Evolutionary conservation across 805 yeast genomes (phyloP), one percentile per base, ranked within the genome.

Genomic region (Teunomyces cretensis): DNA sequence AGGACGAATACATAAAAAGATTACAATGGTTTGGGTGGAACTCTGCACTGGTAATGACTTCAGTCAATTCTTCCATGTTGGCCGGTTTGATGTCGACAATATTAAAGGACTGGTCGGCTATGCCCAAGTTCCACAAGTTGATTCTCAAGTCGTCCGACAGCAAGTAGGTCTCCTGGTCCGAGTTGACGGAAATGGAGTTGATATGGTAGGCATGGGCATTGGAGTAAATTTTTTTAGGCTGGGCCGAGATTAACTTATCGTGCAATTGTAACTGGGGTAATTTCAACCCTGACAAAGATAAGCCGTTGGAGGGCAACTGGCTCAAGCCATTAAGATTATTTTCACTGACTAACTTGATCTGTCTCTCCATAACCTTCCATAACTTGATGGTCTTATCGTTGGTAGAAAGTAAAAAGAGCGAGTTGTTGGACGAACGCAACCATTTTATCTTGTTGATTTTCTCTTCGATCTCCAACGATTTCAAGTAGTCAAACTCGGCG

Each of bases 181-280:
- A 83, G 67, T 94, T 95, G 51, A 90, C 85, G 47, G 96, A 86
- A 59, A 94, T 88, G 42, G 98, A 89, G 72, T 94, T 92, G 62
- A 94, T 94, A 68, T 94, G 99, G 70, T 94, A 94, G 31, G 98
- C 96, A 69, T 94, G 99, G 6, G 97, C 99, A 68, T 95, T 95
- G 33, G 95, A 82, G 68, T 87, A 94, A 43, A 91, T 84, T 54
- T 83, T 82, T 60, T 91, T 87, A 22, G 99, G 98, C 52, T 91
- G 87, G 1, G 98, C 97, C 33, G 96, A 92, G 47, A 94, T 86
- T 56, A 94, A 87, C 57, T 90, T 89, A 67, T 94, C 99, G 68
- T 94, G 99, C 48, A 88, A 75, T n/a, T 95, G 84, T 69, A 89
- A 74, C 62, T 88, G 83, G 28, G 99, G 99, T 55, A 94, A 76